Evolutionary conservation across 1,284 basidiomycete species (phyloP).

Genomic region (Ustilago vetiveriae): DNA sequence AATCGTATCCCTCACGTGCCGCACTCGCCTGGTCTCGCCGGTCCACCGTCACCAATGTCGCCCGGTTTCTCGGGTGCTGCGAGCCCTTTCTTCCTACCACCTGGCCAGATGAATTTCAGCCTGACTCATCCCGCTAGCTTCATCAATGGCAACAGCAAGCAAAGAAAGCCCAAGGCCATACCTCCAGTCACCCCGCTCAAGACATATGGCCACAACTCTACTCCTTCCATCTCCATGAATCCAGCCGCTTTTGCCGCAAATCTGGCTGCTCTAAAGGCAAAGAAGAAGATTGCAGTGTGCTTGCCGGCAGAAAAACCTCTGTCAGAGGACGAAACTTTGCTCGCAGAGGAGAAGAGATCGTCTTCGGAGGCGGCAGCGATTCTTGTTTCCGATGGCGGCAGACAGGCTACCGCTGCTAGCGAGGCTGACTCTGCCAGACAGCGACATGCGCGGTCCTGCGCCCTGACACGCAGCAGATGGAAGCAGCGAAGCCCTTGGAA

Average conservation of each 20-base stretch:
- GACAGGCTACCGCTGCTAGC: background rate
- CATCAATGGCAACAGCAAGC: conserved; percentile 14
- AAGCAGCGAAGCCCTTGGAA: conserved; percentile 17
- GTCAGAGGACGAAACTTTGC: conserved; percentile 23
- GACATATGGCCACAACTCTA: conserved; percentile 60
- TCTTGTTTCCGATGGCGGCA: background rate
- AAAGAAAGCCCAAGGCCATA: conserved; percentile 25
- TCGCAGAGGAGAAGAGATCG: conserved; percentile 9
- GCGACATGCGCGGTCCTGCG: conserved; percentile 16
- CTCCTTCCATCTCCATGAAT: conserved; percentile 56
- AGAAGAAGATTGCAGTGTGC: conserved; percentile 41
- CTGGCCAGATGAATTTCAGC: conserved; percentile 5
- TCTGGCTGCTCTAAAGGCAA: conserved; percentile 36
- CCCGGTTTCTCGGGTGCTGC: conserved; percentile 13
- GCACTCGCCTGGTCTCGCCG: conserved; percentile 7
- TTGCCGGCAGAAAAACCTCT: conserved; percentile 35
- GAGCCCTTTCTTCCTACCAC: conserved; percentile 21
- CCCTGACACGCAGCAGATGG: conserved; percentile 32
- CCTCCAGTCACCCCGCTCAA: conserved; percentile 54
- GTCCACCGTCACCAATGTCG: conserved; percentile 35
- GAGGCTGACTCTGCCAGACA: conserved; percentile 4
- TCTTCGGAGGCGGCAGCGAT: background rate
- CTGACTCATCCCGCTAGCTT: conserved; percentile 4
- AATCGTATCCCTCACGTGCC: conserved; percentile 22
- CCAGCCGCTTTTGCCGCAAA: conserved; percentile 52